Base-by-base conservation (phyloP, 371 early-diverging fungal genomes). In the Aphelidium insulamus region DNA sequence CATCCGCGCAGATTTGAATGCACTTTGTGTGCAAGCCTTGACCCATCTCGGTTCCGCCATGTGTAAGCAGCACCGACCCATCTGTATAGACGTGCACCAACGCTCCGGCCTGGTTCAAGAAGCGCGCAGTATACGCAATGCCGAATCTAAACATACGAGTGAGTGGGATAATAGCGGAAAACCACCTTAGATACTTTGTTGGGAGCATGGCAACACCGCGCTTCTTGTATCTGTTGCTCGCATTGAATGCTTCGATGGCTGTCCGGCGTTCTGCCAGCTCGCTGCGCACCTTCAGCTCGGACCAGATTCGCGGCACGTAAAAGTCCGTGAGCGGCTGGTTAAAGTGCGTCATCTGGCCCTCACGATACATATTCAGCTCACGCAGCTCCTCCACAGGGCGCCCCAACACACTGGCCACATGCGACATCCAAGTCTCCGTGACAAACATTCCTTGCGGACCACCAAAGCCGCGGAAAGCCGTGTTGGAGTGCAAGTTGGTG, bases 11-110 rank as follows among this genome's bases (percentile, higher is more conserved):
- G 22, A 77, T 53, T 50, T 70, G 70, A 21, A 68, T 54, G 70
- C 75, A 68, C 52, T 77, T 77, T 10, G 77, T 77, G 42, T 77
- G 72, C 33, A 79, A 44, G 6, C 80, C 80, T 47, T 77, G 77
- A 23, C 78, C 81, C 75, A 80, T 80, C 41, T 80, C 81, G 6
- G 74, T 70, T 21, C 81, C 79, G 34, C 77, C 77, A 42, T 77
- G 78, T 5, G 69, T 53, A 2, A 77, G 45, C 12, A 73, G 60
- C 12, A 77, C 71, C 0, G 72, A 69, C 0, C 81, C 78, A 37
- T 80, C 81, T 22, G 50, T 59, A 45, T 80, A 80, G 10, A 80
- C 58, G 36, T 75, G 78, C n/a, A 80, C 69, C 16, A 77, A 46
- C 2, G 77, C 69, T 34, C 69, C 72, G 9, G 75, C 81, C 45